Conservation (phyloP, 2,329 filamentous ascomycete genomes). For the Nigrospora sphaerica region DNA sequence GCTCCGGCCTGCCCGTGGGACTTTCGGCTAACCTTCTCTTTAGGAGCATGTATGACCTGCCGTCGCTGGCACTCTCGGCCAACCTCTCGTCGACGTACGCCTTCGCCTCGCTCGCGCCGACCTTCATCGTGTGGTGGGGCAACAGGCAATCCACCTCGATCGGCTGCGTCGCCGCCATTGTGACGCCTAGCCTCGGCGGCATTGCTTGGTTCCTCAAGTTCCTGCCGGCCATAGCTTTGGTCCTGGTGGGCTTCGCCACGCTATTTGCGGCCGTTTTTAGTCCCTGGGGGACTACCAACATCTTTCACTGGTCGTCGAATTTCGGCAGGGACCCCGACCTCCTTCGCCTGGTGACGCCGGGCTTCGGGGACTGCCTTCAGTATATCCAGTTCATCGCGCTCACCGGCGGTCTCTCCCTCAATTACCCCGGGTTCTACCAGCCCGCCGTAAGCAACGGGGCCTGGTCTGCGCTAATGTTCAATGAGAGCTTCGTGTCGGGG, state of each 20-base stretch:
- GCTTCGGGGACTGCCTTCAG: conserved; percentile 92
- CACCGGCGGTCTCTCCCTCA: conserved; percentile 77
- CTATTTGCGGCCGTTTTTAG: conserved; percentile 80
- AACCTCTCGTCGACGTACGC: conserved; percentile 77
- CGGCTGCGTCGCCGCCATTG: conserved; percentile 72
- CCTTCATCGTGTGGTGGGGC: conserved; percentile 68
- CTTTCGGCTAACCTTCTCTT: neutral
- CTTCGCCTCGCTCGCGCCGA: conserved; percentile 74
- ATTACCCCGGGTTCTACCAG: conserved; percentile 92
- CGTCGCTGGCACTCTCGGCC: conserved; percentile 66
- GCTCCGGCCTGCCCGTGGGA: neutral
- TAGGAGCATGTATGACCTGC: conserved; percentile 34
- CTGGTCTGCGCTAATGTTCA: conserved; percentile 92
- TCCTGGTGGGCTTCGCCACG: conserved; percentile 76
- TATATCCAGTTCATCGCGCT: conserved; percentile 92
- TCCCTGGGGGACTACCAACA: conserved; percentile 85
- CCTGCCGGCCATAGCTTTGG: conserved; percentile 69
- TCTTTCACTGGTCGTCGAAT: conserved; percentile 96
- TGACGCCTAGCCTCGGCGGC: conserved; percentile 75
- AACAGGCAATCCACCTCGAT: conserved; percentile 56
- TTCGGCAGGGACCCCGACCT: conserved; percentile 92
- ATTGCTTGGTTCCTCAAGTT: conserved; percentile 66
- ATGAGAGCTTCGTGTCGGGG: conserved; percentile 74
- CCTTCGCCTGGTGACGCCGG: conserved; percentile 85
- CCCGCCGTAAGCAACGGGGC: conserved; percentile 80